These are phyloP conservation scores for Claviceps fusiformis DNA, from an alignment of 2,329 filamentous ascomycete genomes.

Conservation along the genomic window DNA sequence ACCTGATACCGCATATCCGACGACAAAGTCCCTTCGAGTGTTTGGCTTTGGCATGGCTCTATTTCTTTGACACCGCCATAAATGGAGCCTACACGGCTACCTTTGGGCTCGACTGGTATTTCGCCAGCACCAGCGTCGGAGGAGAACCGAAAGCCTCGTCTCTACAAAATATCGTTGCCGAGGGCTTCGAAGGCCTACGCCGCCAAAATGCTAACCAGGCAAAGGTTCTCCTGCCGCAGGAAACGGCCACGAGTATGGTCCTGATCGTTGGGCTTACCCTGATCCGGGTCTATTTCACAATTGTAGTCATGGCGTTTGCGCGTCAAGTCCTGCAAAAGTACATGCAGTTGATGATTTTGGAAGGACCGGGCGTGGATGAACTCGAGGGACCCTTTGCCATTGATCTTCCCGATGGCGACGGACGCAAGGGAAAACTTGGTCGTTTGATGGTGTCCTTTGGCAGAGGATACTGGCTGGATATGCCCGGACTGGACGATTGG, in stretches of 20 bases:
- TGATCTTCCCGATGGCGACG: slow-evolving; percentile 59
- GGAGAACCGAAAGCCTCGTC: slow-evolving; percentile 10
- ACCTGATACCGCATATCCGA: slow-evolving; percentile 68
- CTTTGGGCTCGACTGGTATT: slow-evolving; percentile 78
- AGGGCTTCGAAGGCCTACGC: slow-evolving; percentile 21
- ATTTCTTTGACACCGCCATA: slow-evolving; percentile 67
- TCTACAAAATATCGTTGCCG: slow-evolving; percentile 15
- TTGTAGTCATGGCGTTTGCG: slow-evolving; percentile 74
- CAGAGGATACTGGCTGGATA: slow-evolving; percentile 69
- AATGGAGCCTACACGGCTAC: slow-evolving; percentile 71
- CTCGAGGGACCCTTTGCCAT: slow-evolving; percentile 54
- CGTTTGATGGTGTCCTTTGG: slow-evolving; percentile 63
- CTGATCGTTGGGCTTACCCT: slow-evolving; percentile 62
- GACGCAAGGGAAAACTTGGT: slow-evolving; percentile 69
- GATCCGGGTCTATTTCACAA: slow-evolving; percentile 67
- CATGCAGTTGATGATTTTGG: slow-evolving; percentile 32
- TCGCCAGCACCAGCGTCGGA: slow-evolving; percentile 43
- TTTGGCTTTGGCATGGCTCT: slow-evolving; percentile 72
- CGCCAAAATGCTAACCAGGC: slow-evolving; percentile 21
- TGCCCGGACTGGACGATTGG: slow-evolving; percentile 54
- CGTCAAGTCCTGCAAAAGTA: slow-evolving; percentile 62
- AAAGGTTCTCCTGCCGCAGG: slow-evolving; percentile 33
- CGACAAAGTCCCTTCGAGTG: slow-evolving; percentile 66
- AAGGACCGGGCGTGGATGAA: slow-evolving; percentile 30
- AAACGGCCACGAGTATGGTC: slow-evolving; percentile 60